Evolutionary conservation across 768 basidiomycete genomes (phyloP), one percentile per base, ranked within the genome.

Genomic region (Psilocybe cubensis): DNA sequence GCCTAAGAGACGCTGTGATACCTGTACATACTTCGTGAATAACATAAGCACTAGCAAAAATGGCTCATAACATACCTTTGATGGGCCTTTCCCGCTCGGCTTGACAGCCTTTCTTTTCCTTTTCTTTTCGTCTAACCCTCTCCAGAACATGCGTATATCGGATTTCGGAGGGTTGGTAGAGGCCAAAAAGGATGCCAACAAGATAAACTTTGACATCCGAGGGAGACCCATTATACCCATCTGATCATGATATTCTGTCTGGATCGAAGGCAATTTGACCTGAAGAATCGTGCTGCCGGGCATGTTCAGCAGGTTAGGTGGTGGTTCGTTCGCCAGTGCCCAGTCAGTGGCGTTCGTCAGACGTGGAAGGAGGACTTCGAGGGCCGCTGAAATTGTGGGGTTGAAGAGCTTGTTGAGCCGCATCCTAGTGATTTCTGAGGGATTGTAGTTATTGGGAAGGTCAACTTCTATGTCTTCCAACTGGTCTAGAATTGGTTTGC

Each of bases 81-180:
- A 71, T 17, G 78, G 71, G 0, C 76, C 68, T 1, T 61, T 76
- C 45, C 76, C 73, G 57, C 79, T 81, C 0, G 70, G 60, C 17
- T 75, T 77, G n/a, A 63, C 64, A 33, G 68, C 59, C 8, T 74
- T 73, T 60, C 83, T 79, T 70, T 81, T 81, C 60, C 79, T 77
- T 65, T 80, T 83, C 56, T 83, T 83, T 68, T 90, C 90, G 52
- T 88, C 87, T 24, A 83, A 57, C 1, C 85, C 88, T 12, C 94
- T 70, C 3, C 90, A 89, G 71, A 97, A 93, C 83, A 96, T 87
- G 33, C 91, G 78, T 60, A 92, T 31, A 70, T 96, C 94, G 8
- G 85, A 87, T 65, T 86, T 88, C 0, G 86, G 71, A 2, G 94
- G 94, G 65, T 96, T 97, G 40, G 88, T 89, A 40, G 92, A 92